Evolutionary conservation across 2,329 filamentous ascomycete genomes (phyloP).

Genomic region (Fonsecaea nubica): DNA sequence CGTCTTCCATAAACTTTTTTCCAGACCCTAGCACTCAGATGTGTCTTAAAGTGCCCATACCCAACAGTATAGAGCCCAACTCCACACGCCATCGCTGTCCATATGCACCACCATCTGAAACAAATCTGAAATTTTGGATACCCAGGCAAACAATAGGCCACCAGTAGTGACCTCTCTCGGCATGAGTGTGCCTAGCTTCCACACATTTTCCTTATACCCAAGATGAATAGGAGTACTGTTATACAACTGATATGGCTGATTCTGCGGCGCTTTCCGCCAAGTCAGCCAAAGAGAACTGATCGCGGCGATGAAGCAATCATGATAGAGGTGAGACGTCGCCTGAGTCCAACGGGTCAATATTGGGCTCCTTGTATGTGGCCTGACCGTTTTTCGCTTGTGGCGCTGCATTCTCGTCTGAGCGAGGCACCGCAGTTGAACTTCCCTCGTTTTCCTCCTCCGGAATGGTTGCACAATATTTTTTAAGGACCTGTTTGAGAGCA

Average conservation of each 20-base stretch:
- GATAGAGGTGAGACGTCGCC: conserved; percentile 34
- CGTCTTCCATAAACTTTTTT: background rate
- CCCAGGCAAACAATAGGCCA: background rate
- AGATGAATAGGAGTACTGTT: background rate
- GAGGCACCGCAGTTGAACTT: conserved; percentile 26
- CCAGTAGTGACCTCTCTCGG: background rate
- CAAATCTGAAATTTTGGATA: background rate
- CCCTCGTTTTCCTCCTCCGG: conserved; percentile 67
- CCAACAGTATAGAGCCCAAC: conserved; percentile 5
- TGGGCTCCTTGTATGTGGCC: conserved; percentile 7
- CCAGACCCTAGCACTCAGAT: conserved; percentile 7
- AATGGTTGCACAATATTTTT: conserved; percentile 80
- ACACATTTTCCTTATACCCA: conserved; percentile 2
- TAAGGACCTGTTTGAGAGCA: conserved; percentile 82
- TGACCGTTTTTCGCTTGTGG: conserved; percentile 8
- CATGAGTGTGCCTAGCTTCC: background rate
- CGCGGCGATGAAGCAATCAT: conserved; percentile 13
- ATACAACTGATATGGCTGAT: background rate
- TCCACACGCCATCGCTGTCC: conserved; percentile 27
- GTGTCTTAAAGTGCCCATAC: background rate
- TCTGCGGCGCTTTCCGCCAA: background rate
- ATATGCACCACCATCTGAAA: background rate
- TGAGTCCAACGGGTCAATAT: conserved; percentile 19
- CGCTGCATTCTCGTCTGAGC: conserved; percentile 1
- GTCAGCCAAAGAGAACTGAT: background rate